Evolutionary conservation across 768 basidiomycete genomes (phyloP).

Genomic region (Auricularia auricula-judae): DNA sequence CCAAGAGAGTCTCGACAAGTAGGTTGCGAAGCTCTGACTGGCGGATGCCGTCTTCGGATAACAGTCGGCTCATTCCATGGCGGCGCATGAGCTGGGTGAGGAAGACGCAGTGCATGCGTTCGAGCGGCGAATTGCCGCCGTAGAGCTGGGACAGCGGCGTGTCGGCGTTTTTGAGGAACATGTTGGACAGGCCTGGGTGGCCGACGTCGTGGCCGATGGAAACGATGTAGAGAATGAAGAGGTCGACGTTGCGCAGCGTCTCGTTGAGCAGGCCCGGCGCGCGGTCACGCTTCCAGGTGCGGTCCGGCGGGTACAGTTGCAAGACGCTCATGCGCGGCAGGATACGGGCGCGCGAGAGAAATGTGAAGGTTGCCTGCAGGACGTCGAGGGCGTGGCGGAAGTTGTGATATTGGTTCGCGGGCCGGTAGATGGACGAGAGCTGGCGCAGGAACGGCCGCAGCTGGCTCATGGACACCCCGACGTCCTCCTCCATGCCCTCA

Average conservation of each 20-base stretch:
- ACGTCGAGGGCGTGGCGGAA: slow-evolving; percentile 96
- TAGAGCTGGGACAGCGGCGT: slow-evolving; percentile 82
- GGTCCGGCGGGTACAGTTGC: slow-evolving; percentile 23
- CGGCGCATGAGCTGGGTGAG: slow-evolving; percentile 69
- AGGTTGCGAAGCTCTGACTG: slow-evolving; percentile 51
- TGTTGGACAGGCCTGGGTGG: slow-evolving; percentile 89
- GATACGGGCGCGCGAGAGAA: slow-evolving; percentile 65
- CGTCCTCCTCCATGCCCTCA: slow-evolving; percentile 39
- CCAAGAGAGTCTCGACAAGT: slow-evolving; percentile 72
- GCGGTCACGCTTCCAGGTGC: slow-evolving; percentile 16
- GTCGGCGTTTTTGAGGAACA: slow-evolving; percentile 94
- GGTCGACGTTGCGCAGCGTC: slow-evolving; percentile 45
- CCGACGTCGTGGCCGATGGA: slow-evolving; percentile 98
- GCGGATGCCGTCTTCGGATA: slow-evolving; percentile 16
- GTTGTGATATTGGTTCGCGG: slow-evolving; percentile 92
- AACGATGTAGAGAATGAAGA: slow-evolving; percentile 78
- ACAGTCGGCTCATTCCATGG: slow-evolving; percentile 60
- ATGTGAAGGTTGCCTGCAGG: slow-evolving; percentile 83
- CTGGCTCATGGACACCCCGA: slow-evolving; percentile 47
- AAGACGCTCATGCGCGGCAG: slow-evolving; percentile 58
- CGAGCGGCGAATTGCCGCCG: slow-evolving; percentile 81
- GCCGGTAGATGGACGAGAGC: slow-evolving; percentile 84
- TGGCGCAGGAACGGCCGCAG: slow-evolving; percentile 73
- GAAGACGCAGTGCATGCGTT: slow-evolving; percentile 83
- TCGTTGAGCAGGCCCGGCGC: slow-evolving; percentile 9